Base-by-base conservation (phyloP, 2,329 filamentous ascomycete genomes). In the Aspergillus fijiensis region DNA sequence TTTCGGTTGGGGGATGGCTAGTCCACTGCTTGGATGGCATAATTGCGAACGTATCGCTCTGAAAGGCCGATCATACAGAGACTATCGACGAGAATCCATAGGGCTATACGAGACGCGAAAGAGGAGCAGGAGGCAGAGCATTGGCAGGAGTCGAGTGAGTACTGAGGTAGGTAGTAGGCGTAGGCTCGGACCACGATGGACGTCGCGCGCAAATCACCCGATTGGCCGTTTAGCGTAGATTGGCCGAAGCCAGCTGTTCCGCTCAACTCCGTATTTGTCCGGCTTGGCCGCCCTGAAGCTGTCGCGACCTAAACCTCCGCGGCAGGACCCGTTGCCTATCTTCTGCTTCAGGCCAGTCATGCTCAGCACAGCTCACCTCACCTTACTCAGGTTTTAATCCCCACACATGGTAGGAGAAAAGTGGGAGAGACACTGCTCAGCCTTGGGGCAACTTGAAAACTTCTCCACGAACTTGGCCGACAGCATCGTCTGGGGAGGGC, bases 311-410 rank as follows among this genome's bases (percentile, higher is more conserved):
- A 39, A 39, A 23, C 25, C 16, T 25, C 29, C 19, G 23, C 35
- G 42, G 51, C 33, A 55, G n/a, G 25, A 19, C 39, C 39, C 39
- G 33, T 35, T 12, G 33, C 14, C 14, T 12, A 12, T 35, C 14
- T 35, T 35, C 11, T 16, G 33, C 2, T 35, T 35, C 11, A 12
- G 10, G 2, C 5, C 11, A 16, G 5, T 35, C 33, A 35, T 35
- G 33, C 14, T 12, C 49, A 21, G 21, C 16, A 70, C 7, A 49
- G 33, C 14, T 12, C 57, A 2, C 66, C 68, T 45, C 51, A 35
- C 33, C 5, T 12, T 35, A 7, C 27, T 29, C 27, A 29, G 19
- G 9, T 2, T 45, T 19, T 2, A 19, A 6, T 19, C 5, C 16
- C 5, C n/a, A 21, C 16, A 45, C 39, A 7, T n/a, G 5, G 14